Conservation (phyloP, 1,139 yeast species). For the Zygosaccharomyces sapae region DNA sequence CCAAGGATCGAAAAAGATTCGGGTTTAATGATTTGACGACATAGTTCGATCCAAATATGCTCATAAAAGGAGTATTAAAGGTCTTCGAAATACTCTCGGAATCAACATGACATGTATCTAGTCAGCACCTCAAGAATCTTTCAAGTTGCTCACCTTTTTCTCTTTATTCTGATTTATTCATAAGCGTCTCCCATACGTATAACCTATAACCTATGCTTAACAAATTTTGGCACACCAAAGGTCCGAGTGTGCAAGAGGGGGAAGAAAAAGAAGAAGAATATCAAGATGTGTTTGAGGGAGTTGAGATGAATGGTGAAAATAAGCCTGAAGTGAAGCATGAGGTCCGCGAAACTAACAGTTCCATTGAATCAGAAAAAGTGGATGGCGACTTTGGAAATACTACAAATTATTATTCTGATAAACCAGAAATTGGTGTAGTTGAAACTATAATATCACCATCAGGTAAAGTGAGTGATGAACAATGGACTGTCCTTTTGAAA, state of each 20-base stretch:
- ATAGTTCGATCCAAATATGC: too few species aligned
- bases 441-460: background rate
- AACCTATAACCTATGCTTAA: background rate
- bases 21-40: too few species aligned
- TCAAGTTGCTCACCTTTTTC: too few species aligned
- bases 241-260: background rate
- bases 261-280: background rate
- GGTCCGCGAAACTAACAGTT: background rate
- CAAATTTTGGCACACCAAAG: background rate
- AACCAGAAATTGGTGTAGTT: background rate
- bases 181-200: too few species aligned
- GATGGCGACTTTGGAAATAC: background rate
- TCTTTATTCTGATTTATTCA: too few species aligned
- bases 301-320: background rate
- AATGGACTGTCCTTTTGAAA: conserved; percentile 6
- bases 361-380: background rate
- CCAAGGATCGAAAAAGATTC: too few species aligned
- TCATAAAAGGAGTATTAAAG: too few species aligned
- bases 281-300: background rate
- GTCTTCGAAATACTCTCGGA: too few species aligned
- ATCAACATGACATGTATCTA: too few species aligned
- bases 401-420: background rate
- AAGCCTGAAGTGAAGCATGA: background rate
- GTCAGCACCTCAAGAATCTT: too few species aligned
- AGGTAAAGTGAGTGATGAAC: background rate